Conservation (phyloP, 2,329 filamentous ascomycete species). For the Mycogone perniciosa region DNA sequence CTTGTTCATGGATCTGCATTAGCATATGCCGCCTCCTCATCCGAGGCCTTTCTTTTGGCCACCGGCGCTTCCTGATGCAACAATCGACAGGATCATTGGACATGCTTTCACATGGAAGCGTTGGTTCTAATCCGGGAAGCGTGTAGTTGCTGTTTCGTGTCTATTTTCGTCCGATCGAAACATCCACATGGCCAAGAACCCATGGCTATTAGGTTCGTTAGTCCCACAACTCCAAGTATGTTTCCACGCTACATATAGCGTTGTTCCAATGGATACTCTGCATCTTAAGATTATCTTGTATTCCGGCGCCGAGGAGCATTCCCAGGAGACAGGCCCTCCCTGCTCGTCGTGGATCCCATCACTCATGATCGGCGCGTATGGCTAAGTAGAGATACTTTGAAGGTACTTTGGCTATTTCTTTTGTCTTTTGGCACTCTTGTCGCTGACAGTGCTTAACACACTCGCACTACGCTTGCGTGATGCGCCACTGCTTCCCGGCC, state of each 20-base stretch:
- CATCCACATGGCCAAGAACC: neutral
- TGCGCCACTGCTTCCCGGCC: slow-evolving; percentile 35
- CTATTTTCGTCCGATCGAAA: neutral
- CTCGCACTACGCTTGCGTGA: slow-evolving; percentile 75
- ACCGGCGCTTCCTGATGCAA: slow-evolving; percentile 1
- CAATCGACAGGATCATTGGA: neutral
- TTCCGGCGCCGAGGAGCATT: neutral
- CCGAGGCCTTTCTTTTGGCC: slow-evolving; percentile 1
- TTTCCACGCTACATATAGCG: slow-evolving; percentile 1
- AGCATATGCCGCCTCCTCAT: neutral
- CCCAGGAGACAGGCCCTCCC: neutral
- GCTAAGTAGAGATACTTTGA: slow-evolving; percentile 19
- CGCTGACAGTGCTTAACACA: slow-evolving; percentile 64
- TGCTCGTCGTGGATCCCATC: neutral
- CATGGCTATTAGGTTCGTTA: neutral
- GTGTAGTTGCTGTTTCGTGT: neutral
- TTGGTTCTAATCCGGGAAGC: neutral
- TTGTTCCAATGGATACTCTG: neutral
- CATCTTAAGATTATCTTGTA: slow-evolving; percentile 8
- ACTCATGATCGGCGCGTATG: slow-evolving; percentile 14
- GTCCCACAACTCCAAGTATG: neutral
- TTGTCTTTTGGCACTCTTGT: slow-evolving; percentile 53
- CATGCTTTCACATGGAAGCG: slow-evolving; percentile 3
- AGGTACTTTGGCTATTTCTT: slow-evolving; percentile 38
- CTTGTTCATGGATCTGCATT: slow-evolving; percentile 1